These are phyloP conservation scores for Crinitomyces ghanaensis DNA, from an alignment of 805 yeast species.

Conservation along the genomic window DNA sequence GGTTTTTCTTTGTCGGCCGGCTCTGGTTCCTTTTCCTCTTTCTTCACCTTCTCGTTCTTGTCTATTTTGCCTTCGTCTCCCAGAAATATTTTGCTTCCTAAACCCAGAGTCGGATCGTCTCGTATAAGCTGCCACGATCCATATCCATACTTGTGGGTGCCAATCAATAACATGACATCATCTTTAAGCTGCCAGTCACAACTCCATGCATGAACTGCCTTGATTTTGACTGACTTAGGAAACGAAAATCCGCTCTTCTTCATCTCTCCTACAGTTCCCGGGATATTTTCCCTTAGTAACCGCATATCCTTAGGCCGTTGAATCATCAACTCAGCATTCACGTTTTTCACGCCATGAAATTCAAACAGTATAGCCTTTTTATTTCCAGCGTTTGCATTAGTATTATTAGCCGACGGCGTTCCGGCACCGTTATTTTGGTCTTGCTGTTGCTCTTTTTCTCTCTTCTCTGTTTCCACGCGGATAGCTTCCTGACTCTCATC, in stretches of 20 bases:
- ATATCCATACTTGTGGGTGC: slow-evolving; percentile 86
- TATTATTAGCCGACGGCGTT: slow-evolving; percentile 9
- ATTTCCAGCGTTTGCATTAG: slow-evolving; percentile 31
- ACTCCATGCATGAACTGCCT: slow-evolving; percentile 83
- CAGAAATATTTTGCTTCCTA: slow-evolving; percentile 74
- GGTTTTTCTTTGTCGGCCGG: slow-evolving; percentile 12
- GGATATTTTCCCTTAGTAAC: slow-evolving; percentile 42
- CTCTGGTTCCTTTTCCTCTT: slow-evolving; percentile 19
- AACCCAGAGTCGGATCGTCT: slow-evolving; percentile 85
- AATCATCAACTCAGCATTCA: slow-evolving; percentile 81
- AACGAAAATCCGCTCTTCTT: slow-evolving; percentile 37
- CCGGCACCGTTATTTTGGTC: slow-evolving; percentile 21
- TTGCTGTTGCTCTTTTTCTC: slow-evolving; percentile 28
- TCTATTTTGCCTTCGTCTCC: slow-evolving; percentile 33
- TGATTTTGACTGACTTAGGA: slow-evolving; percentile 59
- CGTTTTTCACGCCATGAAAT: slow-evolving; percentile 71
- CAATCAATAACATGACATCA: slow-evolving; percentile 78
- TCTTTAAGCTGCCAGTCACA: slow-evolving; percentile 76
- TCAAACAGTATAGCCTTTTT: slow-evolving; percentile 85
- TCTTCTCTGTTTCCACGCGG: slow-evolving; percentile 52
- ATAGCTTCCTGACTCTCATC: slow-evolving; percentile 50
- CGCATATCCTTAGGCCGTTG: slow-evolving; percentile 80
- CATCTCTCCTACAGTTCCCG: slow-evolving; percentile 32
- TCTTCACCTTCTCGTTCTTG: slow-evolving; percentile 21
- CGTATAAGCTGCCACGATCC: slow-evolving; percentile 92